Evolutionary conservation across 2,329 filamentous ascomycete species (phyloP).

Genomic region (Trichothecium sympodiale): DNA sequence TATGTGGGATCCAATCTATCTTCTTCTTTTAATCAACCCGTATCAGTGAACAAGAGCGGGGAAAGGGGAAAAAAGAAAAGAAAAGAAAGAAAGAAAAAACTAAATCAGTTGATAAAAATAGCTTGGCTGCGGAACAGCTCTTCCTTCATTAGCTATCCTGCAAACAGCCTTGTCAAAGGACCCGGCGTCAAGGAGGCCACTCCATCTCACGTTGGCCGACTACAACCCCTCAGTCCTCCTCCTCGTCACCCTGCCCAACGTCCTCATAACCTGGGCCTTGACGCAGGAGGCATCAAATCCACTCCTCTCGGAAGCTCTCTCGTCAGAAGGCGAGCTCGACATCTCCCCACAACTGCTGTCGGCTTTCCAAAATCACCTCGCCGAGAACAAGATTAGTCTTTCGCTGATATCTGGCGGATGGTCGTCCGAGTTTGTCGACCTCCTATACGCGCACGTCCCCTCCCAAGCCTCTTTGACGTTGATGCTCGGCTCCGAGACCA

Average conservation of each 20-base stretch:
- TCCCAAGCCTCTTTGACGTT: slow-evolving; percentile 24
- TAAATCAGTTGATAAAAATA: slow-evolving; percentile 22
- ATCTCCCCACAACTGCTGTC: slow-evolving; percentile 45
- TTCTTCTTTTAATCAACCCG: neutral
- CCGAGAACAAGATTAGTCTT: slow-evolving; percentile 38
- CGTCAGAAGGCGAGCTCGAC: slow-evolving; percentile 52
- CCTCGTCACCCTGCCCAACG: slow-evolving; percentile 69
- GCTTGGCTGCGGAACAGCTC: slow-evolving; percentile 69
- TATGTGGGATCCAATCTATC: slow-evolving; percentile 20
- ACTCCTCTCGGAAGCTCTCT: slow-evolving; percentile 33
- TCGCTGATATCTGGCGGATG: slow-evolving; percentile 67
- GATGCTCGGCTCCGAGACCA: slow-evolving; percentile 68
- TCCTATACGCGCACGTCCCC: slow-evolving; percentile 33
- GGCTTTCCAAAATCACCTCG: slow-evolving; percentile 46
- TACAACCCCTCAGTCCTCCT: slow-evolving; percentile 71
- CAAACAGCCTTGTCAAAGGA: slow-evolving; percentile 37
- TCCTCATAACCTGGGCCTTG: slow-evolving; percentile 59
- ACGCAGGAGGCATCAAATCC: slow-evolving; percentile 24
- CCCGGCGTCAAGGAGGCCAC: slow-evolving; percentile 9
- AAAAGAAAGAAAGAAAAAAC: neutral
- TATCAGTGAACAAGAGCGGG: no score
- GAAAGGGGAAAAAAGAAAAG: neutral
- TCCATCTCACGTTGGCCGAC: slow-evolving; percentile 61
- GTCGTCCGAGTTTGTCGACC: slow-evolving; percentile 51
- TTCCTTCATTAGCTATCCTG: slow-evolving; percentile 63